Evolutionary conservation across 176 grass and related monocot species (phyloP).

Genomic region (Oryza coarctata): DNA sequence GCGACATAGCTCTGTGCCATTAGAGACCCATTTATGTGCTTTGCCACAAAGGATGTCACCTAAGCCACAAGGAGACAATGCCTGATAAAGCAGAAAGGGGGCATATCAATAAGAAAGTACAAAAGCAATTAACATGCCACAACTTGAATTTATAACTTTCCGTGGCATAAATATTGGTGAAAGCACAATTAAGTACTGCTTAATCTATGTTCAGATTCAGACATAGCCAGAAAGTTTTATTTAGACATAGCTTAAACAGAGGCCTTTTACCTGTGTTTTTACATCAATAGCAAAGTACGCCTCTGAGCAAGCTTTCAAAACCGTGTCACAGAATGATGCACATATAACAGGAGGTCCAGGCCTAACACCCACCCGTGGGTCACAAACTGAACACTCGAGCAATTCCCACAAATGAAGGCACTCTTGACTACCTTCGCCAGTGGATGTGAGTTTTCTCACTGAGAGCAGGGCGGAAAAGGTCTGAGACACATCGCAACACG

Average conservation of each 20-base stretch:
- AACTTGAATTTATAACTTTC: background rate
- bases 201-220: constrained; percentile 21
- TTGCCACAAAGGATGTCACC: constrained; percentile 88
- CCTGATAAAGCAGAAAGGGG: constrained; percentile 50
- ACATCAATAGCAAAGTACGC: constrained; percentile 77
- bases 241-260: constrained; percentile 6
- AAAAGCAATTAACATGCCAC: background rate
- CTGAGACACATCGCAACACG: constrained; percentile 81
- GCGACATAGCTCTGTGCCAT: constrained; percentile 79
- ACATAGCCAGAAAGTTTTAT: constrained; percentile 1
- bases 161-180: background rate
- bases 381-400: constrained; percentile 93
- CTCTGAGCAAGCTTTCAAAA: constrained; percentile 73
- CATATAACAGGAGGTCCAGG: constrained; percentile 78
- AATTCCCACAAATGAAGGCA: constrained; percentile 96
- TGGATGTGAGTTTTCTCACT: constrained; percentile 77
- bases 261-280: constrained; percentile 79
- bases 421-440: constrained; percentile 78
- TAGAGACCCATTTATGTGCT: constrained; percentile 78
- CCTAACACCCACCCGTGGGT: constrained; percentile 65
- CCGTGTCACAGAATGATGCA: constrained; percentile 78
- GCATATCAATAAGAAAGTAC: constrained; percentile 34
- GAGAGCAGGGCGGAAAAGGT: constrained; percentile 73
- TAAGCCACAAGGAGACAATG: constrained; percentile 92
- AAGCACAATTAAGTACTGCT: background rate